Conservation (phyloP, 768 basidiomycete species). For the Rhizopogon vinicolor region DNA sequence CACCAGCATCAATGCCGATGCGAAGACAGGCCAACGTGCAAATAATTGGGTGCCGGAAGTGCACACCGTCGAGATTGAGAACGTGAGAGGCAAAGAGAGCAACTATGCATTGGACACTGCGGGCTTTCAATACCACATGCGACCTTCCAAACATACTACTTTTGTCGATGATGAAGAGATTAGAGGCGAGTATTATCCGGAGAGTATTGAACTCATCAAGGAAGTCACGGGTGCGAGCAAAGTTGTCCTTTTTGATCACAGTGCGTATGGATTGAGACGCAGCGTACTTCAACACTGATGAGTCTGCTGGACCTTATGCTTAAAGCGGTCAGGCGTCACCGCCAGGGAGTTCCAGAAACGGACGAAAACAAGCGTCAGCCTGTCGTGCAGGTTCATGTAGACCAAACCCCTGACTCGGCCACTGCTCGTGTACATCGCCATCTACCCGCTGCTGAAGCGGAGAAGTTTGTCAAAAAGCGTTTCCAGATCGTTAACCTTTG, state of each 20-base stretch:
- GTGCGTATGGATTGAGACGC: constrained; percentile 27
- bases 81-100: constrained; percentile 48
- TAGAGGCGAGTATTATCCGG: constrained; percentile 52
- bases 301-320: not conserved
- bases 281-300: not conserved
- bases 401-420: constrained; percentile 44
- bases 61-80: constrained; percentile 38
- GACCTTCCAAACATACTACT: constrained; percentile 38
- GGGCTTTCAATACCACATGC: constrained; percentile 43
- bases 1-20: constrained; percentile 29
- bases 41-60: constrained; percentile 32
- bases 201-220: constrained; percentile 55
- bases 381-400: constrained; percentile 39
- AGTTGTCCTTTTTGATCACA: constrained; percentile 64
- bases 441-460: constrained; percentile 41
- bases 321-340: constrained; percentile 41
- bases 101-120: constrained; percentile 40
- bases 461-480: constrained; percentile 38
- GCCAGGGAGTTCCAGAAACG: constrained; percentile 34
- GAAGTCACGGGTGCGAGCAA: constrained; percentile 53
- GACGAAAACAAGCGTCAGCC: constrained; percentile 39
- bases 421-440: constrained; percentile 46
- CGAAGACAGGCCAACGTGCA: constrained; percentile 29
- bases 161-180: constrained; percentile 53
- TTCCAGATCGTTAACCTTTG: constrained; percentile 62